A percentile compares a stretch with the other conserved stretches of the same genome.
These are phyloP conservation scores for Buxus sempervirens DNA, from an alignment of 164 flowering plant species.

Conservation along the genomic window DNA sequence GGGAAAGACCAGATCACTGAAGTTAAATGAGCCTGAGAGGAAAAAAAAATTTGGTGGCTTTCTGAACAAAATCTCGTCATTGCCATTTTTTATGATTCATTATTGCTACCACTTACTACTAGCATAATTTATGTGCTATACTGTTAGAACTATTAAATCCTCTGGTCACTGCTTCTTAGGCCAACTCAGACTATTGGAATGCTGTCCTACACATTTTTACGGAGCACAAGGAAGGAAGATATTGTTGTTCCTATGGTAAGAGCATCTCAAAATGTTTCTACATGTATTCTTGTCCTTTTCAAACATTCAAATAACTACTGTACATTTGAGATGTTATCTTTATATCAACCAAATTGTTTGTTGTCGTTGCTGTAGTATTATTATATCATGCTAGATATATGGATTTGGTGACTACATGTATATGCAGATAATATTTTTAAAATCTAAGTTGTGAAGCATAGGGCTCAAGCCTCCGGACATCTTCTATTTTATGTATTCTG, in stretches of 20 bases:
- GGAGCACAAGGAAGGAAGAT: slow-evolving; percentile 83
- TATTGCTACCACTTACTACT: neutral
- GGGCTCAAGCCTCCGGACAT: too few species aligned
- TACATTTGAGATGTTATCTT: neutral
- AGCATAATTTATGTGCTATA: neutral
- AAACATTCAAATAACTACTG: too few species aligned
- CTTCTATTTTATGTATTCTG: too few species aligned
- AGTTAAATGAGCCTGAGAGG: too few species aligned
- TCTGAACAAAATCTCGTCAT: neutral
- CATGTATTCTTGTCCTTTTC: neutral
- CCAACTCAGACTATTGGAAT: slow-evolving; percentile 83
- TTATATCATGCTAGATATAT: neutral
- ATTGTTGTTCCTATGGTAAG: slow-evolving; percentile 93
- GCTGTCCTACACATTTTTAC: slow-evolving; percentile 80
- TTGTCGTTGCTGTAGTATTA: too few species aligned
- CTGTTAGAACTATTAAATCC: neutral
- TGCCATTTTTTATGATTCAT: neutral
- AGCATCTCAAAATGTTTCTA: neutral
- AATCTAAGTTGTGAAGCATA: too few species aligned
- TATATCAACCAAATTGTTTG: too few species aligned
- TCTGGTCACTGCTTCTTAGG: slow-evolving; percentile 29
- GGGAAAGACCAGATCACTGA: too few species aligned
- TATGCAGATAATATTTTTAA: too few species aligned
- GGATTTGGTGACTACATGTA: too few species aligned
- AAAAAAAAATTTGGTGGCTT: too few species aligned